These are phyloP conservation scores for Cladophialophora bantiana DNA, from an alignment of 2,329 filamentous ascomycete species.

Conservation along the genomic window DNA sequence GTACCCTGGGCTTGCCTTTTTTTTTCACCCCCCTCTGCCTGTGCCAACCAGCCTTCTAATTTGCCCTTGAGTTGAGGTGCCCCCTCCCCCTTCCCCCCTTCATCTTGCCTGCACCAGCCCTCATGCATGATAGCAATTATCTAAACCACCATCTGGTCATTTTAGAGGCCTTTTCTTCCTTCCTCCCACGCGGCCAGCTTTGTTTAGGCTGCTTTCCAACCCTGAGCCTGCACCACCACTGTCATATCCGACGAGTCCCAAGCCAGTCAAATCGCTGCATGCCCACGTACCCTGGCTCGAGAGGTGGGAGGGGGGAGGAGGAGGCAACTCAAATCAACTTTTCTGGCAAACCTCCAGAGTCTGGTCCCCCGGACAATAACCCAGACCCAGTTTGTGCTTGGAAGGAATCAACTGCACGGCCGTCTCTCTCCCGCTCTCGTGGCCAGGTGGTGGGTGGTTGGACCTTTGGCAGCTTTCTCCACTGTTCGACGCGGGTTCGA, in stretches of 20 bases:
- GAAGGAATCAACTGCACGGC: conserved; percentile 18
- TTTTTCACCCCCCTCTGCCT: neutral
- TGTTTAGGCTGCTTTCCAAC: conserved; percentile 3
- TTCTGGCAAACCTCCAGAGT: neutral
- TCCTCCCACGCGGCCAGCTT: conserved; percentile 6
- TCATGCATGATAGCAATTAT: conserved; percentile 5
- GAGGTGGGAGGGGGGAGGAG: neutral
- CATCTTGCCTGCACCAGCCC: conserved; percentile 7
- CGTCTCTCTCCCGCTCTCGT: conserved; percentile 11
- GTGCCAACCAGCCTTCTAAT: neutral
- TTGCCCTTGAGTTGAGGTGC: neutral
- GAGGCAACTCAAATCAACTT: conserved; percentile 8
- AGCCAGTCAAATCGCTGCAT: neutral
- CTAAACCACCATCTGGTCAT: conserved; percentile 7
- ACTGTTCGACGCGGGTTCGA: conserved; percentile 1
- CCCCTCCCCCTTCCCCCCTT: neutral
- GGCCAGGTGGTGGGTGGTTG: neutral
- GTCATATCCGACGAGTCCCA: conserved; percentile 4
- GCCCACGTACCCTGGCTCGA: neutral
- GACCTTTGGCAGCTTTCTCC: neutral
- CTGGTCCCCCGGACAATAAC: conserved; percentile 5
- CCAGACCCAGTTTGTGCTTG: conserved; percentile 13
- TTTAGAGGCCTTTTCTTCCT: conserved; percentile 10
- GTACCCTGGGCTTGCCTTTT: neutral
- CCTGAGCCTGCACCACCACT: neutral